Conservation (phyloP, 768 basidiomycete genomes). For the Lepiota brunneoincarnata region DNA sequence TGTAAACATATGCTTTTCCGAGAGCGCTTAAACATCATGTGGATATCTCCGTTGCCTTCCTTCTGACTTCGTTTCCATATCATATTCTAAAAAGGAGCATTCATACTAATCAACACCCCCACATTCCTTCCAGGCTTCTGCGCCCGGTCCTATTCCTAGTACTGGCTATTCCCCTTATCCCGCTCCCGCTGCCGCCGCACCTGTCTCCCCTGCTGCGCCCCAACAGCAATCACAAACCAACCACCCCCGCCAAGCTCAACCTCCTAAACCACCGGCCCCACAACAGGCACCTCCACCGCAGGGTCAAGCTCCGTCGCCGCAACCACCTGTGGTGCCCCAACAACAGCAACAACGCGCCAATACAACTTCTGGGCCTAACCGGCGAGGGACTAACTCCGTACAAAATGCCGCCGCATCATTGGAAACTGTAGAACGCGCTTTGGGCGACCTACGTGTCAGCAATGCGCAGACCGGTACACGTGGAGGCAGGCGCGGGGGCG, state of each 20-base stretch:
- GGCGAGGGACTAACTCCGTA: slow-evolving; percentile 43
- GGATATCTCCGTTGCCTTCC: slow-evolving; percentile 63
- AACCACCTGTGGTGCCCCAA: slow-evolving; percentile 6
- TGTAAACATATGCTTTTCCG: slow-evolving; percentile 24
- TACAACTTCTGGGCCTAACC: slow-evolving; percentile 4
- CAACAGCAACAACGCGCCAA: slow-evolving; percentile 1
- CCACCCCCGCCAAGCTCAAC: slow-evolving; percentile 18
- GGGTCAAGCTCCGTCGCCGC: slow-evolving; percentile 3
- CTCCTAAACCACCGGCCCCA: slow-evolving; percentile 22
- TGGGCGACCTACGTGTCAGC: slow-evolving; percentile 49
- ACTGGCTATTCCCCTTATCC: slow-evolving; percentile 16
- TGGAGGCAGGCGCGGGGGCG: slow-evolving; percentile 26
- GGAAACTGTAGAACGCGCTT: slow-evolving; percentile 59
- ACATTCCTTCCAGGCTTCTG: slow-evolving; percentile 41
- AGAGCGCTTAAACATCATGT: slow-evolving; percentile 43
- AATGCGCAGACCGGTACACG: slow-evolving; percentile 21
- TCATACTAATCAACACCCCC: slow-evolving; percentile 3
- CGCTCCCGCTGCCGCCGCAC: slow-evolving; percentile 16
- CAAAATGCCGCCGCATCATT: slow-evolving; percentile 72
- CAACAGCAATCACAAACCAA: slow-evolving; percentile 26
- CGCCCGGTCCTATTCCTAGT: slow-evolving; percentile 31
- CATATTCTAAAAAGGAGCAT: background rate
- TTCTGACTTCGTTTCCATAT: slow-evolving; percentile 35
- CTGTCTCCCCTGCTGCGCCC: slow-evolving; percentile 17
- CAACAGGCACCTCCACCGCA: slow-evolving; percentile 18